Base-by-base conservation (phyloP, 768 basidiomycete genomes). In the Suillus plorans region DNA sequence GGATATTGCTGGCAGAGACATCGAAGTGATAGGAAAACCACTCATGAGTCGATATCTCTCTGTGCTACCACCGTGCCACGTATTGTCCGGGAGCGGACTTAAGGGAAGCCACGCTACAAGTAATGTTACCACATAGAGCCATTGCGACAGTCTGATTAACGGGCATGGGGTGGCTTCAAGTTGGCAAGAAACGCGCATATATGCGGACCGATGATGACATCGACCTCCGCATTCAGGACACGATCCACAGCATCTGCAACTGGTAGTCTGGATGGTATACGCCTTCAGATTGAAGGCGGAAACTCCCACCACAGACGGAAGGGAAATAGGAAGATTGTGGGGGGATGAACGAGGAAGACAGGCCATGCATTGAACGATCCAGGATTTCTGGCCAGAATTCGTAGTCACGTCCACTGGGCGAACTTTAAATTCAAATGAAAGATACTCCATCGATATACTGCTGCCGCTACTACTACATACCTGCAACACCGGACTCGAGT, bases 201-300 rank as follows among this genome's bases (percentile, higher is more conserved):
- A 31, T 31, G 69, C 84, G 64, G 65, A 87, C 86, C 78, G 5
- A 88, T 78, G 14, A 78, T 63, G 31, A 87, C 79, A 56, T 81
- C 31, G 31, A 31, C 31, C 31, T 31, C 31, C 72, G 67, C 57
- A 16, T 62, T 66, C 31, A 31, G 1, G 56, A 71, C 69, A 49
- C 83, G 78, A 63, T 81, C 80, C 5, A 78, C 61, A 4, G 84
- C 41, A 82, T 52, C 76, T 70, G 69, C 85, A 37, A 5, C 69
- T 71, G 3, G 75, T 80, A 0, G 70, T 69, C 25, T 37, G 36
- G 8, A 37, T 31, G 31, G 36, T 37, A 61, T 82, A 82, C 8
- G 73, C 68, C 22, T 70, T 68, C 0, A 82, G 84, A 53, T 31
- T 31, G 31, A 31, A 31, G 31, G 31, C 31, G 5, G 31, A 5